Percentiles rank a stretch among this genome's conserved stretches.
phyloP scores from a whole-genome alignment of 2,329 filamentous ascomycete species.

The Ambrosiella xylebori region DNA sequence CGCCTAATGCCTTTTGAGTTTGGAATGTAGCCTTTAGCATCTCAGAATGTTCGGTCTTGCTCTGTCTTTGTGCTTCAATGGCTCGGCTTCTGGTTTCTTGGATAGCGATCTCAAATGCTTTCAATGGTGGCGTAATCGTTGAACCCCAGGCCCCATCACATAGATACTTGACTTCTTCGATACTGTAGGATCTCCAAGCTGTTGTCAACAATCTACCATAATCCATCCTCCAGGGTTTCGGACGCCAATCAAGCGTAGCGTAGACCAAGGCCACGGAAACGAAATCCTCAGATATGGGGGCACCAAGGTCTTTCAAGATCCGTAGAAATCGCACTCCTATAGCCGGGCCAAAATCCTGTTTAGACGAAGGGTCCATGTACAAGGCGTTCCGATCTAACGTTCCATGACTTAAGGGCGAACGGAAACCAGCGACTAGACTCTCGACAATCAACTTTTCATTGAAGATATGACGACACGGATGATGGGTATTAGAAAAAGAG shows the following conservation, averaged over 20 bases:
- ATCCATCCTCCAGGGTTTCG: conserved; percentile 10
- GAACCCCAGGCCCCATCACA: conserved; percentile 12
- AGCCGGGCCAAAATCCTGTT: conserved; percentile 9
- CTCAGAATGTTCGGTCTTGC: background rate
- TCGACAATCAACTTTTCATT: conserved; percentile 10
- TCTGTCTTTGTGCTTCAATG: conserved; percentile 1
- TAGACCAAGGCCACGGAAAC: conserved; percentile 8
- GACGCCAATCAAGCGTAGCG: conserved; percentile 9
- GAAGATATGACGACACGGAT: conserved; percentile 10
- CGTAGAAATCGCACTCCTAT: conserved; percentile 8
- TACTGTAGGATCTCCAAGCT: conserved; percentile 1
- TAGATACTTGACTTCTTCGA: conserved; percentile 9
- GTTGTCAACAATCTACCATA: conserved; percentile 5
- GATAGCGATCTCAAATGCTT: background rate
- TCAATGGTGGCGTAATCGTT: conserved; percentile 5
- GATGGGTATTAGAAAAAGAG: conserved; percentile 6
- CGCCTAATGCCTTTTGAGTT: background rate
- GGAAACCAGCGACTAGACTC: conserved; percentile 5
- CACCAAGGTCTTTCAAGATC: conserved; percentile 1
- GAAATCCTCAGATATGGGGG: conserved; percentile 3
- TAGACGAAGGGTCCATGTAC: background rate
- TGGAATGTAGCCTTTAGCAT: background rate
- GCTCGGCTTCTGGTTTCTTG: conserved; percentile 4
- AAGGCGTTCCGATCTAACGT: background rate
- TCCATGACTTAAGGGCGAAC: conserved; percentile 2